phyloP scores from a whole-genome alignment of 306 rosid species.

The Cyclanthera cordifolia region DNA sequence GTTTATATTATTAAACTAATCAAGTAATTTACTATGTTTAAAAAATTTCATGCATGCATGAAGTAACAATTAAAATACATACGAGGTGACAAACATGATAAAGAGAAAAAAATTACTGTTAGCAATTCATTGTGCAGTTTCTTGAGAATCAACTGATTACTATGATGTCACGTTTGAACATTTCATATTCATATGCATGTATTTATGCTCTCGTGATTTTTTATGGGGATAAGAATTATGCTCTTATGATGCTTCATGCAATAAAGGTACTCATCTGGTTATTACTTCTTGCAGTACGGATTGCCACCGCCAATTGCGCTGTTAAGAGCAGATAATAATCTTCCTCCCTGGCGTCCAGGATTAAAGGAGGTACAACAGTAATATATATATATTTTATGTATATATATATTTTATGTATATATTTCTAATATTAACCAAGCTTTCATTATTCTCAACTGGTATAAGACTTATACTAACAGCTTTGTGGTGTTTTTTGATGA shows the following conservation, averaged over 20 bases:
- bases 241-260: background rate
- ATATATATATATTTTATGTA: too few species aligned
- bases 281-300: constrained; percentile 62
- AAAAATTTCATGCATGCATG: background rate
- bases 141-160: background rate
- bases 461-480: too few species aligned
- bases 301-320: constrained; percentile 64
- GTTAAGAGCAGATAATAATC: constrained; percentile 90
- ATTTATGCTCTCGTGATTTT: background rate
- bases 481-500: too few species aligned
- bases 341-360: constrained; percentile 93
- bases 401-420: too few species aligned
- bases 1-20: background rate
- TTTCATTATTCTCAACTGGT: too few species aligned
- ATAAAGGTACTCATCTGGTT: constrained; percentile 15
- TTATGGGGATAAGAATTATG: background rate
- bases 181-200: background rate
- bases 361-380: constrained; percentile 53
- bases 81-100: background rate
- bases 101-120: too few species aligned
- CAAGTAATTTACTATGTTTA: background rate
- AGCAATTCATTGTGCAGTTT: background rate
- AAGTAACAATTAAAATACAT: background rate
- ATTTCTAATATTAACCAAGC: too few species aligned
- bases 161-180: background rate